phyloP scores from a whole-genome alignment of 139 green algal genomes.

The Chlorella sp. region DNA sequence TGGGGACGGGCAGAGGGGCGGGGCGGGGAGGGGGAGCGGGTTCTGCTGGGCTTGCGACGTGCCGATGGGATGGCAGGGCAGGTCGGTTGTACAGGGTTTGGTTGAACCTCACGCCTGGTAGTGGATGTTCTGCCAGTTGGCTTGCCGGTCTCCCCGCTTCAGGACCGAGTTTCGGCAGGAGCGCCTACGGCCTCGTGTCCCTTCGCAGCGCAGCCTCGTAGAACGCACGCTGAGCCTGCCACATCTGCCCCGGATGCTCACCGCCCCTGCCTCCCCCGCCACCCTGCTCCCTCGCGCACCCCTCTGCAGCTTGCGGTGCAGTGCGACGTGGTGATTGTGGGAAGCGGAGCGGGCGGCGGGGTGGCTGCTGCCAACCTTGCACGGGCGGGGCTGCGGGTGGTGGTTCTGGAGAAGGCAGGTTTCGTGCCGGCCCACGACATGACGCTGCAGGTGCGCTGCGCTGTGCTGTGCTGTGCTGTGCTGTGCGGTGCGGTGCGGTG shows the following conservation, averaged over 20 bases:
- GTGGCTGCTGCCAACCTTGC: slow-evolving; percentile 61
- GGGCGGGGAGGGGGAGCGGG: neutral
- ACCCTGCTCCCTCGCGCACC: neutral
- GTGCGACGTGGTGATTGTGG: slow-evolving; percentile 72
- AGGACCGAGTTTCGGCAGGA: too few relatives aligned
- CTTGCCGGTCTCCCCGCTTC: too few relatives aligned
- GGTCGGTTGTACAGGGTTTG: too few relatives aligned
- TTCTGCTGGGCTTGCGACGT: neutral
- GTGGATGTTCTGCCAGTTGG: neutral
- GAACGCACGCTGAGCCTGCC: neutral
- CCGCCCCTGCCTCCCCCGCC: neutral
- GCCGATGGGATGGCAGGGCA: too few relatives aligned
- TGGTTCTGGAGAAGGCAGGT: slow-evolving; percentile 75
- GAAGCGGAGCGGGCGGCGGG: slow-evolving; percentile 67
- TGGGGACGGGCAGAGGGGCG: neutral
- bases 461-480: neutral
- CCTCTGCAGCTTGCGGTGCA: slow-evolving; percentile 38
- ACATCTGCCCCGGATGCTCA: neutral
- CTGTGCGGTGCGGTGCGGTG: neutral
- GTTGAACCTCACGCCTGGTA: too few relatives aligned
- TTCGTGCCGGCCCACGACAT: slow-evolving; percentile 52
- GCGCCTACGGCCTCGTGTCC: neutral
- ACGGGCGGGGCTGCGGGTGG: slow-evolving; percentile 53
- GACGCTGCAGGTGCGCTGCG: slow-evolving; percentile 13
- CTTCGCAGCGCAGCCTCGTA: neutral